Evolutionary conservation across 441 rosid species (phyloP).

Genomic region (Erysimum cheiri): DNA sequence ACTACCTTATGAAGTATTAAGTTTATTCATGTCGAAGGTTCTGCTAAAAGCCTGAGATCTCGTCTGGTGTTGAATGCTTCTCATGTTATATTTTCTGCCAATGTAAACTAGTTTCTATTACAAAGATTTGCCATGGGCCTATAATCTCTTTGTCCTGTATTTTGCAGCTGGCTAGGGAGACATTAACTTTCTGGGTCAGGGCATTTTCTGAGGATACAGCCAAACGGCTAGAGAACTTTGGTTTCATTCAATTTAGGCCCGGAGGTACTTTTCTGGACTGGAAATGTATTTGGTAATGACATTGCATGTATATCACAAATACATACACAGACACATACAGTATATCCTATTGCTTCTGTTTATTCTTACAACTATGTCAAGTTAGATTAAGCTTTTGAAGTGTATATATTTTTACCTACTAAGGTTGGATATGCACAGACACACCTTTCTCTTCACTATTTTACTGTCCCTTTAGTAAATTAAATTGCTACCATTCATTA

Average conservation of each 20-base stretch:
- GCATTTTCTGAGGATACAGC: slow-evolving; percentile 99
- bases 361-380: slow-evolving; percentile 14
- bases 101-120: slow-evolving; percentile 7
- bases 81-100: slow-evolving; percentile 8
- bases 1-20: background rate
- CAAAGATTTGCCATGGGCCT: slow-evolving; percentile 12
- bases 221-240: slow-evolving; percentile 96
- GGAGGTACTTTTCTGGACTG: slow-evolving; percentile 71
- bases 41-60: slow-evolving; percentile 5
- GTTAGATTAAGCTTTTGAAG: slow-evolving; percentile 26
- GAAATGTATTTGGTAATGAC: slow-evolving; percentile 24
- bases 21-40: background rate
- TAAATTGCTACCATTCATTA: slow-evolving; percentile 1
- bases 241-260: slow-evolving; percentile 95
- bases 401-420: background rate
- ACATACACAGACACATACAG: background rate
- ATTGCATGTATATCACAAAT: slow-evolving; percentile 15
- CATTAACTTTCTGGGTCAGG: slow-evolving; percentile 97
- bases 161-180: slow-evolving; percentile 93
- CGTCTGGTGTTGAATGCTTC: slow-evolving; percentile 20
- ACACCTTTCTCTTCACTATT: slow-evolving; percentile 17
- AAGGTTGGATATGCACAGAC: slow-evolving; percentile 7
- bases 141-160: slow-evolving; percentile 30
- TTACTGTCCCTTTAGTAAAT: slow-evolving; percentile 8
- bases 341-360: slow-evolving; percentile 10